Evolutionary conservation across 1,284 basidiomycete species (phyloP).

Genomic region (Anthracocystis walkeri): DNA sequence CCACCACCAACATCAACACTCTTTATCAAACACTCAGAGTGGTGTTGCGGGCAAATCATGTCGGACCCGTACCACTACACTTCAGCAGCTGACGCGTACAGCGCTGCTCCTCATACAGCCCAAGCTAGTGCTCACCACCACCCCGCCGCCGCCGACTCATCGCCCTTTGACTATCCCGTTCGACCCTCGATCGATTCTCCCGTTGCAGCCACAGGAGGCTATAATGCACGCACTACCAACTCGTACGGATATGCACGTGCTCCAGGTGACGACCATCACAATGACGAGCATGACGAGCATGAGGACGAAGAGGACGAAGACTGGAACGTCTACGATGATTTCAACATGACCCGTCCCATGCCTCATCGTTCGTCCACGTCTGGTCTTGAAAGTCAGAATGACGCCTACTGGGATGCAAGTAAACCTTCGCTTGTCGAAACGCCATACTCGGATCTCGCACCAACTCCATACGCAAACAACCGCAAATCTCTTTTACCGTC

Average conservation of each 20-base stretch:
- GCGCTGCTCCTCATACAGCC: slow-evolving; percentile 7
- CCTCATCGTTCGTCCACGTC: slow-evolving; percentile 35
- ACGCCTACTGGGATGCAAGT: slow-evolving; percentile 44
- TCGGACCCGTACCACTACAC: slow-evolving; percentile 34
- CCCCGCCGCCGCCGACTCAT: background rate
- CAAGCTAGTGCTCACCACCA: background rate
- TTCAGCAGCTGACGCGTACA: slow-evolving; percentile 47
- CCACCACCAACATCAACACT: slow-evolving; percentile 9
- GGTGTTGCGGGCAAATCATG: slow-evolving; percentile 10
- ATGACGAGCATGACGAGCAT: slow-evolving; percentile 16
- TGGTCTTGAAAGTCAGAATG: slow-evolving; percentile 19
- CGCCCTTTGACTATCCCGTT: slow-evolving; percentile 35
- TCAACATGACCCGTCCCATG: slow-evolving; percentile 59
- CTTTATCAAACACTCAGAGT: background rate
- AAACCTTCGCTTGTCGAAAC: slow-evolving; percentile 34
- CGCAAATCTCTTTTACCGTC: slow-evolving; percentile 48
- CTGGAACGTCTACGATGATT: slow-evolving; percentile 67
- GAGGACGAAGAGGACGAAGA: slow-evolving; percentile 56
- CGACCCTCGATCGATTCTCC: slow-evolving; percentile 33
- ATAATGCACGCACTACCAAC: slow-evolving; percentile 31
- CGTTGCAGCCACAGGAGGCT: slow-evolving; percentile 10
- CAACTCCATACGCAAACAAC: slow-evolving; percentile 2
- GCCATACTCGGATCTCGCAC: slow-evolving; percentile 21
- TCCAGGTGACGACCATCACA: slow-evolving; percentile 30
- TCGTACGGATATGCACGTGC: slow-evolving; percentile 38